A percentile compares a stretch with the other conserved stretches of the same genome.
Evolutionary conservation across 2,329 filamentous ascomycete genomes (phyloP).

Genomic region (Aspergillus pseudotamarii): DNA sequence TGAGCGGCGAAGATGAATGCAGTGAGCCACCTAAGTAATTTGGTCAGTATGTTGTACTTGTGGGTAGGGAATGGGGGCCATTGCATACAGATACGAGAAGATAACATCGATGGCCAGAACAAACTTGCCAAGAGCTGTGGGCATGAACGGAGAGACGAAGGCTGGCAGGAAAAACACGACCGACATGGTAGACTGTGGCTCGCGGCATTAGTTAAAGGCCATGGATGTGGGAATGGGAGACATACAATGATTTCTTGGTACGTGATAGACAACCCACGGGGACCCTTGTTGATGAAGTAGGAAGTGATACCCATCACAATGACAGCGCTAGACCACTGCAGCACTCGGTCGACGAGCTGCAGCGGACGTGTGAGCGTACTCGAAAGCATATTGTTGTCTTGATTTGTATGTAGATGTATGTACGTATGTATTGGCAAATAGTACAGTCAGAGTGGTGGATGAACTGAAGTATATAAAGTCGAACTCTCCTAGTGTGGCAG

Average conservation of each 20-base stretch:
- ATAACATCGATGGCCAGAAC: constrained; percentile 46
- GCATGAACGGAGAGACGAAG: constrained; percentile 46
- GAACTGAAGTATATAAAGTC: background rate
- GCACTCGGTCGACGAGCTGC: constrained; percentile 30
- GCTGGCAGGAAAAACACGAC: constrained; percentile 48
- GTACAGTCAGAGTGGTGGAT: background rate
- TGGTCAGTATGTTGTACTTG: background rate
- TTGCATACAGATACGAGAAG: constrained; percentile 49
- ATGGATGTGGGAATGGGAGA: background rate
- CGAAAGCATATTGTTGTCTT: constrained; percentile 24
- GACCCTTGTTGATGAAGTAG: constrained; percentile 41
- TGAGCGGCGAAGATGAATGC: constrained; percentile 52
- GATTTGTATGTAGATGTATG: background rate
- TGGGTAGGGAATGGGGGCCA: background rate
- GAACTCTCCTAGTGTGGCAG: background rate
- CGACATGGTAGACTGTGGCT: constrained; percentile 33
- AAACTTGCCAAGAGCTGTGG: constrained; percentile 37
- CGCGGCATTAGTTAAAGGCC: constrained; percentile 8
- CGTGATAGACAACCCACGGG: constrained; percentile 37
- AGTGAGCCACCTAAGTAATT: constrained; percentile 46
- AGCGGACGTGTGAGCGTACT: constrained; percentile 32
- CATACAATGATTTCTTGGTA: constrained; percentile 46
- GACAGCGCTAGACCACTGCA: constrained; percentile 44
- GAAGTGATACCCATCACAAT: constrained; percentile 47
- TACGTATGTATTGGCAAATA: background rate